Evolutionary conservation across 441 rosid genomes (phyloP), one percentile per base, ranked within the genome.

Genomic region (Arabidopsis hybrid): DNA sequence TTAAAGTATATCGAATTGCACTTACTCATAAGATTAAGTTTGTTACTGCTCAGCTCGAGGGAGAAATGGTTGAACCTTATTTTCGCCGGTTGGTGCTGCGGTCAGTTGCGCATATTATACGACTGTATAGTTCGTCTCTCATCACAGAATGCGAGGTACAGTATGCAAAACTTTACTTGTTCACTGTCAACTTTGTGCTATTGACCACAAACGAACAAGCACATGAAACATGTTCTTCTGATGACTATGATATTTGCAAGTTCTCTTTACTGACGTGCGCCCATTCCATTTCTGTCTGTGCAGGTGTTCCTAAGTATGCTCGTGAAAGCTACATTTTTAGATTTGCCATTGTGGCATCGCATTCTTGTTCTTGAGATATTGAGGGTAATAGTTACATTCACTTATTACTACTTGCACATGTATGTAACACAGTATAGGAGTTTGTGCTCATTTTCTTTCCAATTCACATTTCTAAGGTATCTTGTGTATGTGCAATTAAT

Each of bases 301-400:
- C 90, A 93, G 99, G 99, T 96, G 79, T 96, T 96, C 78, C 91
- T 96, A 52, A 95, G 94, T 78, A 96, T 96, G 99, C 84, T 96
- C 63, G 89, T 93, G 85, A 96, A 91, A 84, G 90, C 86, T 75
- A 88, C 93, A 69, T 91, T 86, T 84, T 91, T 91, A 68, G 99
- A 96, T 86, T 85, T 96, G 79, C 97, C 98, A 71, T 78, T 96
- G 71, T 96, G 99, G 99, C 98, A 96, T 85, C 97, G 97, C 66
- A 96, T 96, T 84, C 99, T 96, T 69, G 99, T 96, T 85, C 98
- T 96, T 73, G 99, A 96, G 88, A 86, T 96, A 78, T 83, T 96
- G 79, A 88, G 98, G 97, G 99, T 96, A 90, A 88, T 79, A 58
- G 61, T 64, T 65, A 70, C 64, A 68, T 18, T 59, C 36, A 68